Evolutionary conservation across 768 basidiomycete species (phyloP).

Genomic region (Lactifluus subvellereus): DNA sequence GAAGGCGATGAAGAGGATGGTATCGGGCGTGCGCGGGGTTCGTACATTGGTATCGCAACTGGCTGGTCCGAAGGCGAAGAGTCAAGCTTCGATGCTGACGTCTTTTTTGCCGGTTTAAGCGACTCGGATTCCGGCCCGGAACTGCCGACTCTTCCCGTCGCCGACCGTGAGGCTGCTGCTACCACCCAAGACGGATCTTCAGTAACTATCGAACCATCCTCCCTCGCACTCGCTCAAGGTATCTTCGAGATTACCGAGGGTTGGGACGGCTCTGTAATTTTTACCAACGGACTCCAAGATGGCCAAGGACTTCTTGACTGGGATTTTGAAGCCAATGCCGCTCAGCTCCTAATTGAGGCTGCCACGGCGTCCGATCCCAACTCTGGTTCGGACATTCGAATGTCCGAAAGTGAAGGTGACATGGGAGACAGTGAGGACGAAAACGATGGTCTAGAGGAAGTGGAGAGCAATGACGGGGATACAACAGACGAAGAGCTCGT

Average conservation of each 20-base stretch:
- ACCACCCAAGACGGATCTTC: constrained; percentile 33
- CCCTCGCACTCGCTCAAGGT: constrained; percentile 20
- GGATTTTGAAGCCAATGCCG: constrained; percentile 63
- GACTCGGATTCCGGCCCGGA: constrained; percentile 44
- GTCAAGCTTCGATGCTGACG: constrained; percentile 73
- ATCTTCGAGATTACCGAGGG: constrained; percentile 61
- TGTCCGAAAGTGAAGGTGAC: constrained; percentile 37
- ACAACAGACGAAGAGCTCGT: constrained; percentile 83
- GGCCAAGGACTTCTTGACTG: constrained; percentile 56
- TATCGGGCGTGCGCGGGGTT: constrained; percentile 30
- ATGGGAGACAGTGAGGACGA: constrained; percentile 41
- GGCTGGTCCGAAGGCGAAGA: constrained; percentile 79
- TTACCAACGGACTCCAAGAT: constrained; percentile 58
- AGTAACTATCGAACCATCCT: constrained; percentile 1
- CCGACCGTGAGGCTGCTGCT: constrained; percentile 29
- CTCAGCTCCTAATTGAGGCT: constrained; percentile 42
- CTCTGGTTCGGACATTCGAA: constrained; percentile 39
- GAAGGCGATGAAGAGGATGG: constrained; percentile 32
- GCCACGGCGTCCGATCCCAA: constrained; percentile 41
- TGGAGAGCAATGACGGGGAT: constrained; percentile 50
- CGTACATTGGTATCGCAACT: constrained; percentile 60
- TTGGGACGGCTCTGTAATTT: constrained; percentile 72
- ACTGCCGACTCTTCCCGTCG: constrained; percentile 25
- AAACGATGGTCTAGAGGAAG: constrained; percentile 31
- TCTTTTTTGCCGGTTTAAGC: constrained; percentile 77